Percentiles rank a stretch among this genome's conserved stretches.
These are phyloP conservation scores for Emergomyces africanus DNA, from an alignment of 2,329 filamentous ascomycete genomes.

Conservation along the genomic window DNA sequence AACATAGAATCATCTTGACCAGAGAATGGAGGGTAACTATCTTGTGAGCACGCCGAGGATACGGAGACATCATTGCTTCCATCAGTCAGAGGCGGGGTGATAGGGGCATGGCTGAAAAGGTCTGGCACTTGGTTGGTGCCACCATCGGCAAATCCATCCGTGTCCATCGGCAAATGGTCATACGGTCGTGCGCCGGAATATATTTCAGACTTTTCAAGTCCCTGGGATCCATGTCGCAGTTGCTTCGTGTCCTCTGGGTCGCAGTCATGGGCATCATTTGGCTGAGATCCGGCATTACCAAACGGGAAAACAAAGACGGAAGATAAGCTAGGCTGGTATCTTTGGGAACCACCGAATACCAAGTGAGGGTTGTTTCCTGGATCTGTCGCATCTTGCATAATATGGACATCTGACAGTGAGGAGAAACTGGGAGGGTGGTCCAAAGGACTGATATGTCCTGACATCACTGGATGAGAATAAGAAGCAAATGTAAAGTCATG, in stretches of 20 bases:
- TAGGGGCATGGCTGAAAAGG: conserved; percentile 26
- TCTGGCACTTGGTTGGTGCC: conserved; percentile 24
- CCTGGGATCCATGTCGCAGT: conserved; percentile 21
- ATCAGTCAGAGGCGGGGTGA: conserved; percentile 32
- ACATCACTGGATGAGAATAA: conserved; percentile 29
- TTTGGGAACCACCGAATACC: conserved; percentile 24
- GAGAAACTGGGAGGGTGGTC: conserved; percentile 26
- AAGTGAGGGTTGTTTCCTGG: conserved; percentile 21
- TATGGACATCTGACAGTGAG: conserved; percentile 26
- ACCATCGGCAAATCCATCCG: conserved; percentile 21
- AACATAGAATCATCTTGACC: conserved; percentile 26
- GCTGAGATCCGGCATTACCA: conserved; percentile 28
- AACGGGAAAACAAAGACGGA: conserved; percentile 28
- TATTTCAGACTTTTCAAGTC: conserved; percentile 24
- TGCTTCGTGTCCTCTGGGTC: conserved; percentile 26
- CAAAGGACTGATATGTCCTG: conserved; percentile 19
- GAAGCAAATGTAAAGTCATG: conserved; percentile 31
- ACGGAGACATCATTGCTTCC: conserved; percentile 29
- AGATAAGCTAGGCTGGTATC: conserved; percentile 24
- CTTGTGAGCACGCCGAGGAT: conserved; percentile 27
- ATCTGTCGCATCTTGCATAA: conserved; percentile 24
- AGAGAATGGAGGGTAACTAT: conserved; percentile 27
- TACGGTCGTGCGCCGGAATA: conserved; percentile 17
- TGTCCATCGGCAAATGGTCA: conserved; percentile 25
- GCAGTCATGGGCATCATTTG: conserved; percentile 20